These are phyloP conservation scores for Cercospora canescens DNA, from an alignment of 2,329 filamentous ascomycete genomes.

Conservation along the genomic window DNA sequence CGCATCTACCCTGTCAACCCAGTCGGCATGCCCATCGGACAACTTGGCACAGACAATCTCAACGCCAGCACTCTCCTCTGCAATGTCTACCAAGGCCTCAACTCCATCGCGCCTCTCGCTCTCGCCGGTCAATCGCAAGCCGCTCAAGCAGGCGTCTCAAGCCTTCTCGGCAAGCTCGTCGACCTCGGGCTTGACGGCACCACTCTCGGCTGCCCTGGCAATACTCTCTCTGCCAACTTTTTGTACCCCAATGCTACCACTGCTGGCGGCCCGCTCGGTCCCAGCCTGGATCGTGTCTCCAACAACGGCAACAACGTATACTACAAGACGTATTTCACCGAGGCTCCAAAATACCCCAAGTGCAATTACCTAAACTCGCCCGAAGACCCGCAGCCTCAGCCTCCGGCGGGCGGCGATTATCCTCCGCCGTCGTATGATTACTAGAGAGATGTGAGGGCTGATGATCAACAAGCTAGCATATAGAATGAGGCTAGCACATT, in stretches of 20 bases:
- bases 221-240: conserved; percentile 31
- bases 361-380: conserved; percentile 3
- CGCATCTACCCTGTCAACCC: conserved; percentile 38
- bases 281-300: conserved; percentile 26
- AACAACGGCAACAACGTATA: conserved; percentile 40
- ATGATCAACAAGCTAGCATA: neutral
- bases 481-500: neutral
- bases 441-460: neutral
- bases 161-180: conserved; percentile 36
- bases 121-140: conserved; percentile 31
- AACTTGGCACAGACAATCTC: conserved; percentile 37
- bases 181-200: conserved; percentile 31
- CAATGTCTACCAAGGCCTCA: conserved; percentile 38
- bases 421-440: neutral
- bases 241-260: conserved; percentile 33
- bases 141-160: conserved; percentile 27
- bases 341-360: conserved; percentile 30
- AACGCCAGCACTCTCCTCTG: conserved; percentile 36
- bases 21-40: conserved; percentile 31
- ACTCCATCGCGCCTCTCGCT: conserved; percentile 38
- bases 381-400: neutral
- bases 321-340: conserved; percentile 37
- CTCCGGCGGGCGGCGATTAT: neutral
- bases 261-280: conserved; percentile 34
- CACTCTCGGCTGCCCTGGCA: conserved; percentile 37